A percentile compares a stretch with the other conserved stretches of the same genome.
These are phyloP conservation scores for Domatiomyces catenatus DNA, from an alignment of 2,329 filamentous ascomycete species.

Conservation along the genomic window DNA sequence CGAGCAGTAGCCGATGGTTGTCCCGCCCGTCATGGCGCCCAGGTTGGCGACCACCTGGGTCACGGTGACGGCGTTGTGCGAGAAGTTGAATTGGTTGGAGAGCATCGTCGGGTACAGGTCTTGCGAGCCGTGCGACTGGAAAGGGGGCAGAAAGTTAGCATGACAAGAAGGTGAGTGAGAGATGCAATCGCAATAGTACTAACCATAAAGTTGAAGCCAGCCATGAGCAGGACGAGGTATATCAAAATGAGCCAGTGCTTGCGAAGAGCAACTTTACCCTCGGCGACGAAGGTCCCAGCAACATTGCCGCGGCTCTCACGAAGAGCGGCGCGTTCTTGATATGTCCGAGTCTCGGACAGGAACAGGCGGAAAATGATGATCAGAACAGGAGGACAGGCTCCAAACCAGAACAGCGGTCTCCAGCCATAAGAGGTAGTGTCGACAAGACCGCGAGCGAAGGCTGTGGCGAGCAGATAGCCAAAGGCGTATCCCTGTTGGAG, in stretches of 20 bases:
- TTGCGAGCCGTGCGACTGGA: slow-evolving; percentile 53
- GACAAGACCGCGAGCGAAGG: slow-evolving; percentile 35
- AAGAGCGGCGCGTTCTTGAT: slow-evolving; percentile 46
- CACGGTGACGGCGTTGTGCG: slow-evolving; percentile 45
- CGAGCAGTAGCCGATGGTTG: slow-evolving; percentile 49
- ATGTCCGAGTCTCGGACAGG: slow-evolving; percentile 65
- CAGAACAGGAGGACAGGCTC: slow-evolving; percentile 60
- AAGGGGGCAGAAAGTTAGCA: slow-evolving; percentile 6
- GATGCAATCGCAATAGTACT: slow-evolving; percentile 3
- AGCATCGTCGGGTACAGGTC: slow-evolving; percentile 49
- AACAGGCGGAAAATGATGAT: slow-evolving; percentile 66
- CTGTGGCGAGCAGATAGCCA: slow-evolving; percentile 46
- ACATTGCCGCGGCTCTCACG: slow-evolving; percentile 46
- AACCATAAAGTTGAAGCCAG: slow-evolving; percentile 79
- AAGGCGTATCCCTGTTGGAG: slow-evolving; percentile 49
- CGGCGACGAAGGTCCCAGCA: slow-evolving; percentile 52
- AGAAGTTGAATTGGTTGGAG: slow-evolving; percentile 42
- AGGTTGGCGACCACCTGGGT: slow-evolving; percentile 59
- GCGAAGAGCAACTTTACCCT: slow-evolving; percentile 64
- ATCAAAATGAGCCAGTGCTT: slow-evolving; percentile 65
- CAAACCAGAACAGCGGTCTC: slow-evolving; percentile 83
- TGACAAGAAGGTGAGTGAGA: not conserved
- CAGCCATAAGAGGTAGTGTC: slow-evolving; percentile 65
- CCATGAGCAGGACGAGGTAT: slow-evolving; percentile 76
- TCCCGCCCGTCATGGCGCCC: slow-evolving; percentile 54